Evolutionary conservation across 805 yeast species (phyloP), one percentile per base, ranked within the genome.

Genomic region (Suhomyces sp.): DNA sequence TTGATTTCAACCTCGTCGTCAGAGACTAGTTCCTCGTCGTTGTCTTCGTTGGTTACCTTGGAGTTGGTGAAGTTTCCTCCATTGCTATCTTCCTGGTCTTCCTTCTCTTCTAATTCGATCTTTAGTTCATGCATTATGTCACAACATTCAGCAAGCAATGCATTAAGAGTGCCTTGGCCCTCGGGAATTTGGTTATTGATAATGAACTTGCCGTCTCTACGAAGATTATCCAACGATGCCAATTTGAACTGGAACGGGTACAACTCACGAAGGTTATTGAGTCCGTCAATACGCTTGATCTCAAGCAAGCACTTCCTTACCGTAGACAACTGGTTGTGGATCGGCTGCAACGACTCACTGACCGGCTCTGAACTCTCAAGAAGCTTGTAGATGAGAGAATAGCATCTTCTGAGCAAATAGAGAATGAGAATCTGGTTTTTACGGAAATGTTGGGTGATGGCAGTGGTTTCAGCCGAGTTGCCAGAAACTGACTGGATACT

Each of bases 241-340:
- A 94, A 78, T 71, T 94, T 94, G 84, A 94, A 83, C 71, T 94
- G 98, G 67, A 90, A 94, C 6, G 99, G 99, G 64, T 92, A 94
- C 51, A 94, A 76, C 66, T 94, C 99, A 57, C 98, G 82, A 56
- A 88, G 81, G 52, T 88, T 86, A 51, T 88, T 85, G 47, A 94
- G 80, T 4, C 98, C 98, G 46, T 97, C 97, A 80, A 91, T 86
- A 66, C 96, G 80, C 71, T 90, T 90, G 55, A 94, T 86, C 61
- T 94, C 98, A 54, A 91, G 74, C 47, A 94, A 72, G 67, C 98
- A 94, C 60, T 96, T 81, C 59, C 96, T 83, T 15, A 93, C 96
- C 0, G 99, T 94, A 9, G 90, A 82, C 56, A 94, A 72, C 72
- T 94, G 99, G 70, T 94, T 94, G 71, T 92, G 97, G 44, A 94